A percentile compares a stretch with the other conserved stretches of the same genome.
Conservation (phyloP, 805 yeast genomes). For the Komagataella pastoris region DNA sequence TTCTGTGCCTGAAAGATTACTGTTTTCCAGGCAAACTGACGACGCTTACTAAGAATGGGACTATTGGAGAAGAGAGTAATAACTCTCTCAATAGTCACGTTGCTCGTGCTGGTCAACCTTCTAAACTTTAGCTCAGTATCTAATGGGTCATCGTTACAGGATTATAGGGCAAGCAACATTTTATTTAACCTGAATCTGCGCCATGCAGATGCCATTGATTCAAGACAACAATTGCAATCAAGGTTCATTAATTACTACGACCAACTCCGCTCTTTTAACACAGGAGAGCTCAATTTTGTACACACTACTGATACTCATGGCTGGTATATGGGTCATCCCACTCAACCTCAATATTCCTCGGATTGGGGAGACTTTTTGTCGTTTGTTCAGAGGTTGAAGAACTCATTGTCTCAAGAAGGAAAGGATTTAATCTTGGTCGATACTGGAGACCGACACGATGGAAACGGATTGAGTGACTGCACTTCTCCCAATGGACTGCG, state of each 20-base stretch:
- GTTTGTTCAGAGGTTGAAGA: conserved; percentile 40
- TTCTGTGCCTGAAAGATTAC: not conserved
- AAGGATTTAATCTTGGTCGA: conserved; percentile 68
- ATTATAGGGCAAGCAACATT: conserved; percentile 1
- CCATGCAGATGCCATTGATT: conserved; percentile 2
- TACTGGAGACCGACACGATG: conserved; percentile 91
- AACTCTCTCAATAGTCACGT: not conserved
- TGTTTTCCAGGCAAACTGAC: not conserved
- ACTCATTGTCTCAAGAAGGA: conserved; percentile 25
- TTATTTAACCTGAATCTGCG: not conserved
- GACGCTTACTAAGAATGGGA: not conserved
- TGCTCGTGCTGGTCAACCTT: not conserved
- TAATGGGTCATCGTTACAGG: not conserved
- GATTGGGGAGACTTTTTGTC: conserved; percentile 90
- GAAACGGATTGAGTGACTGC: conserved; percentile 80
- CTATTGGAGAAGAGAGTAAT: not conserved
- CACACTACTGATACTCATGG: conserved; percentile 98
- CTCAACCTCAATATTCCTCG: conserved; percentile 64
- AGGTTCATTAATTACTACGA: conserved; percentile 20
- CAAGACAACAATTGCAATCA: conserved; percentile 17
- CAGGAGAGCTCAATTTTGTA: conserved; percentile 71
- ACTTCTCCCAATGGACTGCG: conserved; percentile 57
- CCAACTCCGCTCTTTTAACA: conserved; percentile 34
- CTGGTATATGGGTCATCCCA: conserved; percentile 85
- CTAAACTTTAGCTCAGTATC: not conserved